Base-by-base conservation (phyloP, 148 eudicot species). In the Silene conica region DNA sequence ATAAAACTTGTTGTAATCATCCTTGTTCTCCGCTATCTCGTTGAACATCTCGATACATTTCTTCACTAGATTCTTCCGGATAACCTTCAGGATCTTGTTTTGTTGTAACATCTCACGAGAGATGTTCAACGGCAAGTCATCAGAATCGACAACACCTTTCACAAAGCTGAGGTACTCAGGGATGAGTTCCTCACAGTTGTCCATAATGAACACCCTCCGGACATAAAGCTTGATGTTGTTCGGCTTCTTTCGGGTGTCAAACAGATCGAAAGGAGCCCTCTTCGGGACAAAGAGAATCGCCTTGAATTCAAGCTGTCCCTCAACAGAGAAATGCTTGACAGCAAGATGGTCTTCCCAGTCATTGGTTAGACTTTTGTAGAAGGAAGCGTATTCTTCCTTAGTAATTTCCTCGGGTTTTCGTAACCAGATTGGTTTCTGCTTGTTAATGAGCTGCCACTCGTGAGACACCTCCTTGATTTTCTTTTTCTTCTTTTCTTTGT, bases 171-270 rank as follows among this genome's bases (percentile, higher is more conserved):
- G 93, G 74, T 89, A 93, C 90, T 93, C 98, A 0, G 94, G 94
- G 15, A 93, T 93, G 70, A 93, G 87, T 77, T 93, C 70, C 54
- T 66, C 70, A 41, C 70, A 66, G 70, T 66, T 66, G 70, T 66
- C 70, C 70, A 66, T 66, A 31, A 93, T 93, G 74, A 93, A 93
- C 45, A 93, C 98, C 81, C 98, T 87, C 75, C 98, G 81, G 18
- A 93, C 98, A 76, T 93, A 93, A 11, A 93, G 92, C 92, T 90
- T 93, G 70, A 93, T 90, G 83, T 90, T 93, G 85, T 93, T 93
- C 79, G 81, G 78, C 84, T 93, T 93, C 89, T 93, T 93, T 4
- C 92, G 88, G 9, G 88, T 87, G 78, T 93, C 98, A 6, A 93
- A 90, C 7, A 93, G 86, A 72, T 93, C 98, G 6, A 66, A 66